Base-by-base conservation (phyloP, 176 grass and related monocot genomes). In the Chrysopogon serrulatus region DNA sequence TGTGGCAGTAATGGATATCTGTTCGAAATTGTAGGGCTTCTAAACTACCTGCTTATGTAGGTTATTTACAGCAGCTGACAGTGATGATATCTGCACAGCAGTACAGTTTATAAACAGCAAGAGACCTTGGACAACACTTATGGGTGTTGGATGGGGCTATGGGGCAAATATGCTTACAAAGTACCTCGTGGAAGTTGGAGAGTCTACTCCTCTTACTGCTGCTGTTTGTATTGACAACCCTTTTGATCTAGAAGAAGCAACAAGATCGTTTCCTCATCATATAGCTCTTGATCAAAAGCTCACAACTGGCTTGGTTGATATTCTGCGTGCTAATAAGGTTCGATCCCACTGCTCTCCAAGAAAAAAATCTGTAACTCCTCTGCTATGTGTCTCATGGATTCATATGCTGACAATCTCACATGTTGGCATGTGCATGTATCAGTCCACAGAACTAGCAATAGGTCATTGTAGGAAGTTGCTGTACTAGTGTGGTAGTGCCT, bases 21-120 rank as follows among this genome's bases (percentile, higher is more conserved):
- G 36, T 10, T 81, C 61, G 48, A 31, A 77, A 85, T 69, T 82
- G 17, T 63, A 83, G 72, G 68, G 63, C 79, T 82, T 91, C 62
- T 71, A 85, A 86, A 85, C 60, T 83, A 76, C 53, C 84, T 95
- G 85, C 84, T 93, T 81, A 80, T 96, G 88, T 88, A 98, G 96
- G 92, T 95, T 98, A 93, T 98, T 98, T 87, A 93, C 96, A 90
- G 96, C 91, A 48, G 96, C 96, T 91, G 96, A 98, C 80, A 95
- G 96, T 85, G 96, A 98, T 82, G 96, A 98, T 90, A 78, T 98
- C 79, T 74, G 75, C 76, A 88, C 91, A 78, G 85, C 74, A 37
- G 57, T 95, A 61, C 76, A 69, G 51, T 98, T 90, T 60, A 61
- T 98, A 72, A 95, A 89, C 77, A 85, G 61, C 33, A 75, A 92